A percentile compares a stretch with the other conserved stretches of the same genome.
These are phyloP conservation scores for Cryphonectria parasitica DNA, from an alignment of 2,329 filamentous ascomycete genomes.

Conservation along the genomic window DNA sequence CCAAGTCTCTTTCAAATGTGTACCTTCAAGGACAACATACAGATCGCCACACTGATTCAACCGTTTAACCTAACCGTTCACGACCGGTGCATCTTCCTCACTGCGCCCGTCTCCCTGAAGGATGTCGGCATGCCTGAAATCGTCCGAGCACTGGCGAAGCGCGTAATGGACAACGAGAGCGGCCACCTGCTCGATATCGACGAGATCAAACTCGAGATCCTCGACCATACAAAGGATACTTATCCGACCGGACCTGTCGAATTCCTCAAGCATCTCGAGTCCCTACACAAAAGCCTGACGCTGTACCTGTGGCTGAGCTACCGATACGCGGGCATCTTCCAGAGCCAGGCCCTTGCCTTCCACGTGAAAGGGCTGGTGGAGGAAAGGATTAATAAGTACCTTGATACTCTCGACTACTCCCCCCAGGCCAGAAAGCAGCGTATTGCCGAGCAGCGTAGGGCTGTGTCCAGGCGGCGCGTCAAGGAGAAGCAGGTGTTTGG, in stretches of 20 bases:
- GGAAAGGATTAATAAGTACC: constrained; percentile 68
- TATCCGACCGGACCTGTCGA: constrained; percentile 45
- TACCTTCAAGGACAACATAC: constrained; percentile 62
- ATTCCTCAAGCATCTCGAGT: constrained; percentile 73
- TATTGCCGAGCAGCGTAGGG: constrained; percentile 24
- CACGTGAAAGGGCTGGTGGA: constrained; percentile 81
- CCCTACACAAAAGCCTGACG: constrained; percentile 79
- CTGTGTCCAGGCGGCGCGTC: constrained; percentile 30
- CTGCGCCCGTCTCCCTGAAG: constrained; percentile 67
- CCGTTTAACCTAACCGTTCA: constrained; percentile 68
- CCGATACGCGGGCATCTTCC: constrained; percentile 81
- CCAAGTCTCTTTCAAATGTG: constrained; percentile 74
- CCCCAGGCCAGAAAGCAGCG: constrained; percentile 39
- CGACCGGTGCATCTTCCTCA: constrained; percentile 77
- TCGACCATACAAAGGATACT: constrained; percentile 64
- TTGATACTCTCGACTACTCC: constrained; percentile 59
- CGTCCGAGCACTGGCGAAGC: constrained; percentile 67
- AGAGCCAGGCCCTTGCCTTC: constrained; percentile 73
- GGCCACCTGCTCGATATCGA: constrained; percentile 74
- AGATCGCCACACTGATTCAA: constrained; percentile 76
- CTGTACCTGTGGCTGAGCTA: constrained; percentile 94
- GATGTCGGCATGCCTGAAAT: constrained; percentile 52
- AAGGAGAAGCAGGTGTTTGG: constrained; percentile 32
- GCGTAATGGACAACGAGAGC: constrained; percentile 68
- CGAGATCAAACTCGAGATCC: constrained; percentile 70